Evolutionary conservation across 1,139 yeast genomes (phyloP), one percentile per base, ranked within the genome.

Genomic region (Hansenula lynferdii): DNA sequence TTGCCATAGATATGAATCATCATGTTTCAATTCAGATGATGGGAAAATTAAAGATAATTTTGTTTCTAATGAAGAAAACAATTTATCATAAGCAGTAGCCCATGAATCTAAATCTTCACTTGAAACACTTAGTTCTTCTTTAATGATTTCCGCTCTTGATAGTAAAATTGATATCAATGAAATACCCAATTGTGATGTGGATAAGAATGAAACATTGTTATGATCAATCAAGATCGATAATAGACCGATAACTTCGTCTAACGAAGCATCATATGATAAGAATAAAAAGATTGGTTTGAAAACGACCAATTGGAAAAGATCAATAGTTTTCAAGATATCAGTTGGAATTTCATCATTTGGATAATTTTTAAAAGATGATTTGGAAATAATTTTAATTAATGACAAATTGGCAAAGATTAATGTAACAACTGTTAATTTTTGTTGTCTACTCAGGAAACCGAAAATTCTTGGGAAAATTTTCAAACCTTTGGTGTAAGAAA

Each of bases 1-100:
- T 66, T 92, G 97, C 98, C 98, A 92, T 35, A 89, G 90, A 55
- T 90, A 89, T 0, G 95, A 77, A 48, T 83, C 90, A 56, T 86
- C 96, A 44, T 76, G 71, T 38, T 63, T 67, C 66, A 31, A n/a
- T 36, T 44, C 65, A n/a, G 64, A 67, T 36, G 92, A 89, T 38
- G 97, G 97, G 82, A 92, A 90, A 39, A 90, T 77, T 21, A 79
- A 70, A 3, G 83, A 70, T 42, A 92, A 72, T 59, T 87, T 80
- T 18, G 90, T 86, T 61, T 87, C 95, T 47, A 90, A 68, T 6
- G 83, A 70, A 21, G 84, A 77, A 65, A 92, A 92, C 47, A 92
- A 68, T 50, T 78, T 80, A 60, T 86, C 95, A 60, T 90, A 92
- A 44, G 90, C 79, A 38, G 76, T 70, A 30, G 85, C 75, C 97